Percentiles rank a stretch among this genome's conserved stretches.
These are phyloP conservation scores for Trichoderma polysporum DNA, from an alignment of 2,329 filamentous ascomycete genomes.

Conservation along the genomic window DNA sequence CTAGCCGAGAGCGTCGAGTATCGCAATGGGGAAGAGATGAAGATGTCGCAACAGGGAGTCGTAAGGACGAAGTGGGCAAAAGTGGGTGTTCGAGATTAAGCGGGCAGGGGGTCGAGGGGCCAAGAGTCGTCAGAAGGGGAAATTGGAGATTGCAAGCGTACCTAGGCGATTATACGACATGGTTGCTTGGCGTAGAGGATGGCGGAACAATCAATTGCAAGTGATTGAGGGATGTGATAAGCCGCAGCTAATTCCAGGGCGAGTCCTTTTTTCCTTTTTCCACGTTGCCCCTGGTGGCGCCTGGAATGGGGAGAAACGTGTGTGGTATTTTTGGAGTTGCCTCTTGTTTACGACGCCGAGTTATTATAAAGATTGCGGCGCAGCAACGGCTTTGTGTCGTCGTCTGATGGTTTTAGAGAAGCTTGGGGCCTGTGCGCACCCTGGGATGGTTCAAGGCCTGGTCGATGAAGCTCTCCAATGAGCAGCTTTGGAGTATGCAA, in stretches of 20 bases:
- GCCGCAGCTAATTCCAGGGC: neutral
- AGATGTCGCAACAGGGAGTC: constrained; percentile 17
- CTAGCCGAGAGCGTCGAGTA: constrained; percentile 9
- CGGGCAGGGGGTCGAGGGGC: constrained; percentile 22
- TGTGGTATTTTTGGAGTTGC: neutral
- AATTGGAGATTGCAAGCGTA: constrained; percentile 36
- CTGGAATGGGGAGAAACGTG: constrained; percentile 6
- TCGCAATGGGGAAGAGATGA: constrained; percentile 8
- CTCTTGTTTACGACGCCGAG: neutral
- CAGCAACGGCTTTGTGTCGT: neutral
- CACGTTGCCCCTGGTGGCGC: constrained; percentile 13
- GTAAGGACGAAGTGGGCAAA: constrained; percentile 14
- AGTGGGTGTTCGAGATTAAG: constrained; percentile 22
- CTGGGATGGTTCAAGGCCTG: neutral
- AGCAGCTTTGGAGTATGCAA: constrained; percentile 5
- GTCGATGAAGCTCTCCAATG: constrained; percentile 3
- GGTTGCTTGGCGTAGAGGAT: constrained; percentile 28
- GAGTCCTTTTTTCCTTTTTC: neutral
- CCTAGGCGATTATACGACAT: constrained; percentile 77
- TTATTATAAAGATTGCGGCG: neutral
- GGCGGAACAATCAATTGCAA: neutral
- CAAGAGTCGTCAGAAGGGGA: constrained; percentile 23
- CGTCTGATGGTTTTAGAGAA: neutral
- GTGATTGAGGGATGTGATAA: neutral
- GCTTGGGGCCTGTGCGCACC: constrained; percentile 18